A percentile compares a stretch with the other conserved stretches of the same genome.
phyloP scores from a whole-genome alignment of 345 rosid genomes.

The Salix arbutifolia region DNA sequence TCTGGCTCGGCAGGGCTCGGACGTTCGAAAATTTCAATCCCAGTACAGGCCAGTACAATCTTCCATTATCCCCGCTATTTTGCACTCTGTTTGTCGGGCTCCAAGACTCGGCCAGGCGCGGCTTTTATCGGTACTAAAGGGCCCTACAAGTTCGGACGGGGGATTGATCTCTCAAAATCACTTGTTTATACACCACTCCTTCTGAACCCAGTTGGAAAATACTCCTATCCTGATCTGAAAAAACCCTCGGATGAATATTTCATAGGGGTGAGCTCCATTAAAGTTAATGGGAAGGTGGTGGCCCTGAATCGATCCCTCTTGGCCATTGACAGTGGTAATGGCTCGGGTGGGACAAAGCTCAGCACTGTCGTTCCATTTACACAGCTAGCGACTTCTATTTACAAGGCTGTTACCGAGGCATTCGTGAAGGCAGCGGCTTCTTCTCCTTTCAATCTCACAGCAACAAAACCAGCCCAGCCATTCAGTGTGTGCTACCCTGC shows the following conservation, averaged over 20 bases:
- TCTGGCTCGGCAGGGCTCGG: too few species aligned
- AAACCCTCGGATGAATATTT: constrained; percentile 27
- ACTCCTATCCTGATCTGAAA: not conserved
- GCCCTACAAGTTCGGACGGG: not conserved
- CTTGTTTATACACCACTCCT: constrained; percentile 16
- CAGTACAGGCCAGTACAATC: too few species aligned
- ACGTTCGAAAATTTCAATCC: too few species aligned
- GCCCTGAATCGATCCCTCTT: not conserved
- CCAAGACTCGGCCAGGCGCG: too few species aligned
- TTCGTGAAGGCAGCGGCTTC: not conserved
- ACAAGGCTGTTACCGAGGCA: constrained; percentile 17
- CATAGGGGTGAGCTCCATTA: constrained; percentile 5
- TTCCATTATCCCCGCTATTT: too few species aligned
- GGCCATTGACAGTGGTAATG: not conserved
- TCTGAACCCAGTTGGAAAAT: constrained; percentile 5
- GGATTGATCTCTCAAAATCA: not conserved
- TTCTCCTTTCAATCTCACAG: constrained; percentile 2
- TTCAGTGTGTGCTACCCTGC: constrained; percentile 29
- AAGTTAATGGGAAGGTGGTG: constrained; percentile 8
- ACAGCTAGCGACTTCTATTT: constrained; percentile 18
- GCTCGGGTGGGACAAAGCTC: constrained; percentile 25
- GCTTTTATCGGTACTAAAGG: not conserved
- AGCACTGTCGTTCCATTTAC: constrained; percentile 30
- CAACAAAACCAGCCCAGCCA: constrained; percentile 3
- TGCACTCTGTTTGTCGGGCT: too few species aligned